phyloP scores from a whole-genome alignment of 495 filamentous ascomycete species.

The Pyrenopolyporus hunteri region DNA sequence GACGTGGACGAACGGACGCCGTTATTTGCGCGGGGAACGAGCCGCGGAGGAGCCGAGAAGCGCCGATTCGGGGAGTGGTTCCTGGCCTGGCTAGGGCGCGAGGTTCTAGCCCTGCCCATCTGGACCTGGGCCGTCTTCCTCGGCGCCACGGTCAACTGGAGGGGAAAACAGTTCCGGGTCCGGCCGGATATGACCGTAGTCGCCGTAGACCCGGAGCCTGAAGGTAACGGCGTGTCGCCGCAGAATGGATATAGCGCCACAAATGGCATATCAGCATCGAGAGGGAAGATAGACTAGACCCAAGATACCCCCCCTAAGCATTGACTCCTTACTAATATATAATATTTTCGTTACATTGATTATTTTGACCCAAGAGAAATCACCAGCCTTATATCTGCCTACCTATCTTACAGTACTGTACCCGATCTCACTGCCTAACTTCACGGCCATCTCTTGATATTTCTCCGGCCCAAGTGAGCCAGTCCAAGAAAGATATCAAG shows the following conservation, averaged over 20 bases:
- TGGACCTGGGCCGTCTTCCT: slow-evolving; percentile 87
- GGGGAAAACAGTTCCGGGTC: slow-evolving; percentile 82
- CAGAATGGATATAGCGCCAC: slow-evolving; percentile 4
- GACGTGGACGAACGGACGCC: slow-evolving; percentile 76
- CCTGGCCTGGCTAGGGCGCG: slow-evolving; percentile 82
- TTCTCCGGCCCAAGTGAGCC: no score
- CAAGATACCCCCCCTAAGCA: slow-evolving; percentile 18
- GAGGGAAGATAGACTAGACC: slow-evolving; percentile 40
- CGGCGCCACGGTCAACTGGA: slow-evolving; percentile 84
- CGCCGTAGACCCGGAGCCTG: slow-evolving; percentile 43
- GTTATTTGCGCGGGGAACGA: slow-evolving; percentile 64
- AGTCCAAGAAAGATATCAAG: no score
- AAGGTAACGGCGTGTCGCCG: slow-evolving; percentile 1
- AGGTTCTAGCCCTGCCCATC: slow-evolving; percentile 81
- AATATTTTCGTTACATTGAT: slow-evolving; percentile 16
- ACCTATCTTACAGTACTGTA: no score
- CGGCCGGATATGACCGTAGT: slow-evolving; percentile 81
- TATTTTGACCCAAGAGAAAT: neutral
- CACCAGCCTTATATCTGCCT: neutral
- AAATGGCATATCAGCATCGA: neutral
- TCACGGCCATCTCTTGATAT: no score
- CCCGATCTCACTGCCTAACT: no score
- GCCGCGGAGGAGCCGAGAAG: slow-evolving; percentile 48
- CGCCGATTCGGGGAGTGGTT: slow-evolving; percentile 74
- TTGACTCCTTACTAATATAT: slow-evolving; percentile 14